phyloP scores from a whole-genome alignment of 345 rosid species.

The Dipteronia sinensis region DNA sequence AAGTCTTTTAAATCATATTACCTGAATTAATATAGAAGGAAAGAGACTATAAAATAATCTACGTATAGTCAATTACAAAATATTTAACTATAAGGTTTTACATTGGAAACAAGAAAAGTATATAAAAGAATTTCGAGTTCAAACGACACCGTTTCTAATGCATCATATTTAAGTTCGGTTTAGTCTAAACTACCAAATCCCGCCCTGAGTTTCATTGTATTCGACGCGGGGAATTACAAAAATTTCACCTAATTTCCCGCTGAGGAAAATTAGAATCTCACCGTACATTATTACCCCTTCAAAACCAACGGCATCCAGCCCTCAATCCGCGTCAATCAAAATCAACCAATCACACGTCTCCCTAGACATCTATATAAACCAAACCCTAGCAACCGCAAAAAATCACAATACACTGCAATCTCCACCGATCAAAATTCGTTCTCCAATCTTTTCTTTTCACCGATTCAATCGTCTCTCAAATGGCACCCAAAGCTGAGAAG shows the following conservation, averaged over 20 bases:
- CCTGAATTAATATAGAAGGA: too few species aligned
- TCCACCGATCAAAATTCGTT: not conserved
- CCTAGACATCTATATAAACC: not conserved
- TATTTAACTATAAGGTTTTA: not conserved
- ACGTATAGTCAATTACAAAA: too few species aligned
- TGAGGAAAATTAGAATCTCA: not conserved
- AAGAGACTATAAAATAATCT: too few species aligned
- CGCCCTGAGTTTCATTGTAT: not conserved
- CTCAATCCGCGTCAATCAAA: constrained; percentile 8
- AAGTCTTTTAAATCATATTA: too few species aligned
- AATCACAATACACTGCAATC: not conserved
- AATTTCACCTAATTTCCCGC: not conserved
- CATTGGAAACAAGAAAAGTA: too few species aligned
- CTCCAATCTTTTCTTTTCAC: not conserved
- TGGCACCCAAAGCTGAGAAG: constrained; percentile 32
- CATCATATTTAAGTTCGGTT: not conserved
- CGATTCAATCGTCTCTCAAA: not conserved
- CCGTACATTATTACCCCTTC: not conserved
- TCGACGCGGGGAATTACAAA: constrained; percentile 1
- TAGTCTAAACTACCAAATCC: not conserved
- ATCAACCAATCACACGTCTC: constrained; percentile 6
- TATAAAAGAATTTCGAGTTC: not conserved
- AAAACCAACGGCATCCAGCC: not conserved
- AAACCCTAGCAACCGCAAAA: not conserved
- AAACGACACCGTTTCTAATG: not conserved